These are phyloP conservation scores for Hypoxylon sp. DNA, from an alignment of 2,329 filamentous ascomycete species.

Conservation along the genomic window DNA sequence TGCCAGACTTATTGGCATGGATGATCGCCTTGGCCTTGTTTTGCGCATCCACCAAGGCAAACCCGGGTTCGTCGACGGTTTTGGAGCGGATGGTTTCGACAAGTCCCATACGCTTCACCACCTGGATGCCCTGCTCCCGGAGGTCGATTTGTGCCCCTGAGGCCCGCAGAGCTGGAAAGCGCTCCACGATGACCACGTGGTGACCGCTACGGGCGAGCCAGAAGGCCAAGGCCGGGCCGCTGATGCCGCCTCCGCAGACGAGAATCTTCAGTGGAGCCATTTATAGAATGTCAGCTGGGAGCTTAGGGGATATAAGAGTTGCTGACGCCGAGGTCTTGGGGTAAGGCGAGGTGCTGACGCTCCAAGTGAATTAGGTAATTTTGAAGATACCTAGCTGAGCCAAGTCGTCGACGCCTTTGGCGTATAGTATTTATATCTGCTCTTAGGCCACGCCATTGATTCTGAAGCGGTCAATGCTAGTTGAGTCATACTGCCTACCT, in stretches of 20 bases:
- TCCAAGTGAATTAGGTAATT: background rate
- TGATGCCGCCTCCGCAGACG: constrained; percentile 57
- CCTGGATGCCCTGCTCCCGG: constrained; percentile 56
- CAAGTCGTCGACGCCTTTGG: background rate
- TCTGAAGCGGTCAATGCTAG: background rate
- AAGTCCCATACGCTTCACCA: constrained; percentile 58
- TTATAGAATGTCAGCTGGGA: background rate
- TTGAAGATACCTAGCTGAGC: background rate
- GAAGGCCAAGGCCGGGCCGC: constrained; percentile 58
- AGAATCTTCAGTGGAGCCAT: constrained; percentile 54
- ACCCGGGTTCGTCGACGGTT: constrained; percentile 57
- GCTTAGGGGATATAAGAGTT: background rate
- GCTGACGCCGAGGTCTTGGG: background rate
- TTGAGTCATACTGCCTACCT: background rate
- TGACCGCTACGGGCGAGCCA: constrained; percentile 53
- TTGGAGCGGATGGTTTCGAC: constrained; percentile 53
- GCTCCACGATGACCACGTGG: constrained; percentile 60
- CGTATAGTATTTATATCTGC: background rate
- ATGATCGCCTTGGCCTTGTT: constrained; percentile 48
- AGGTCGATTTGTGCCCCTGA: constrained; percentile 62
- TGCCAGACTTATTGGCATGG: constrained; percentile 49
- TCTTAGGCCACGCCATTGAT: background rate
- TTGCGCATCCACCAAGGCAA: constrained; percentile 54
- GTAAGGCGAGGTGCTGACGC: background rate
- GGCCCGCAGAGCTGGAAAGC: constrained; percentile 54